phyloP scores from a whole-genome alignment of 108 stramenopile genomes.

The Cyclostephanos tholiformis region DNA sequence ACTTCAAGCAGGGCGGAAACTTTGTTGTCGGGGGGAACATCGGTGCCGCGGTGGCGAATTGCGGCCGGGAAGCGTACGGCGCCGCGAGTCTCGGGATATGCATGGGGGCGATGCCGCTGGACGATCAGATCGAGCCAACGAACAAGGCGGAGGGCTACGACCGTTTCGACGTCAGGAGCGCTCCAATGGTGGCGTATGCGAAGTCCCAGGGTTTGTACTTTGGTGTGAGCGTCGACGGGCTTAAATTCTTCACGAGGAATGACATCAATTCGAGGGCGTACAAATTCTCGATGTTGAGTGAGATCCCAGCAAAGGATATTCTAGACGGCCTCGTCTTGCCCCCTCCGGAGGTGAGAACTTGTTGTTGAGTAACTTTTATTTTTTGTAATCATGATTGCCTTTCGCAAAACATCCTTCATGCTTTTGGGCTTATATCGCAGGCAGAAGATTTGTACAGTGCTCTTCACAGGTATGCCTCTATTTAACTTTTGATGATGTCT shows the following conservation, averaged over 20 bases:
- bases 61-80: slow-evolving; percentile 82
- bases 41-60: slow-evolving; percentile 74
- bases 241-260: slow-evolving; percentile 73
- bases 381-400: not conserved
- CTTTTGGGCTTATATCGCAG: not conserved
- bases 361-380: not conserved
- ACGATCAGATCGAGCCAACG: slow-evolving; percentile 60
- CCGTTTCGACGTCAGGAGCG: slow-evolving; percentile 27
- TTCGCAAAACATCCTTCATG: not conserved
- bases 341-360: slow-evolving; percentile 57
- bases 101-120: slow-evolving; percentile 26
- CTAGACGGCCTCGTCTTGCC: slow-evolving; percentile 71
- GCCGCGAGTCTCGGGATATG: slow-evolving; percentile 73
- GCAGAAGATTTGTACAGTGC: slow-evolving; percentile 81
- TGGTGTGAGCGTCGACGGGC: slow-evolving; percentile 86
- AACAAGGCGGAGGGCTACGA: slow-evolving; percentile 57
- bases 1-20: slow-evolving; percentile 75
- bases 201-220: slow-evolving; percentile 86
- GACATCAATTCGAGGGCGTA: slow-evolving; percentile 82
- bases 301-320: slow-evolving; percentile 72
- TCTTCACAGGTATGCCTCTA: slow-evolving; percentile 50
- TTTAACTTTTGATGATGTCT: not conserved
- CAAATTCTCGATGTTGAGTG: slow-evolving; percentile 62
- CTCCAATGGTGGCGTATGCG: slow-evolving; percentile 86
- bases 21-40: slow-evolving; percentile 83